Base-by-base conservation (phyloP, 352 stramenopile species). In the Elongisporangium anandrum region DNA sequence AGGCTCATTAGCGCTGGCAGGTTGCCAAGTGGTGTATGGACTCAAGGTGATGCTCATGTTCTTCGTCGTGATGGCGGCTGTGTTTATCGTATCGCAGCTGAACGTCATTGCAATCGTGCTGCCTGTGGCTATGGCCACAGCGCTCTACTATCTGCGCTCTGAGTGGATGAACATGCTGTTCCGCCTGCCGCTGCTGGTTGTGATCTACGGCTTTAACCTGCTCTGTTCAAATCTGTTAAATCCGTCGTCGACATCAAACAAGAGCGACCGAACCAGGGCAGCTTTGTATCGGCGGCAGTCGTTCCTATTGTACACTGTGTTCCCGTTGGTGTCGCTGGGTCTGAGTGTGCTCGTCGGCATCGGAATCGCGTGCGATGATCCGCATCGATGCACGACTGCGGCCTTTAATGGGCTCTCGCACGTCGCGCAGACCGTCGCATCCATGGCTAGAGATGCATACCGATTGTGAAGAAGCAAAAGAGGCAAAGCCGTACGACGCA, bases 111-210 rank as follows among this genome's bases (percentile, higher is more conserved):
- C 77, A 8, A 73, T 79, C 3, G 76, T 85, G 50, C 53, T 92
- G 4, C 78, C 79, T 0, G 67, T 86, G 2, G 50, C 79, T 20
- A 64, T 76, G 20, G 78, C 70, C 1, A 52, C 69, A 19, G 72
- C 57, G 12, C 66, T 94, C 2, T 94, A 91, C 58, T 73, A 85
- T 52, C 34, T 94, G 20, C 76, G 85, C 21, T 72, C 75, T 26
- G 81, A 87, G 68, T 94, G 85, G 85, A 74, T 90, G 67, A 90
- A 90, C 66, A 92, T 94, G 81, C 57, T 92, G 17, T 77, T 90
- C 23, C 75, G 85, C 2, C 61, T 88, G 10, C 85, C 85, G 20
- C 69, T 88, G 26, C 52, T 91, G 51, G 65, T 83, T 5, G 62
- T 89, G n/a, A 76, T 92, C 41, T 87, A 90, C 61, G 77, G 69